Evolutionary conservation across 345 rosid genomes (phyloP).

Genomic region (Aquilaria sinensis): DNA sequence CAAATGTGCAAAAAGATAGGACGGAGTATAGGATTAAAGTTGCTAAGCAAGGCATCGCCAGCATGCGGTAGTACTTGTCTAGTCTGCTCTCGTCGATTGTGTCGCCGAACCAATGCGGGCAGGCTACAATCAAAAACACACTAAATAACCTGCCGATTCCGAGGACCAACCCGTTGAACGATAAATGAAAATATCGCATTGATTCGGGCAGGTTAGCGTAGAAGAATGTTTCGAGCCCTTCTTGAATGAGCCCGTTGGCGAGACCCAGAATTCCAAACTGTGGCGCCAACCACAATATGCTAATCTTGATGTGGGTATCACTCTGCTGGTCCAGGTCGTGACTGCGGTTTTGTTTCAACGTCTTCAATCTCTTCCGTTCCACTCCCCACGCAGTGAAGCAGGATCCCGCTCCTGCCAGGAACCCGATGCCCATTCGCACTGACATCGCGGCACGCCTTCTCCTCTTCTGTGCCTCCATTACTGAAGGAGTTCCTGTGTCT

Average conservation of each 20-base stretch:
- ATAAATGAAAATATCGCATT: background rate
- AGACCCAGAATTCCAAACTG: background rate
- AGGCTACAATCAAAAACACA: background rate
- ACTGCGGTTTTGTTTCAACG: too few species aligned
- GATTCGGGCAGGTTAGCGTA: background rate
- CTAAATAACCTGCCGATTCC: background rate
- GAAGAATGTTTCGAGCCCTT: background rate
- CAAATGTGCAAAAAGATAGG: too few species aligned
- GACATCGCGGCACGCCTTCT: background rate
- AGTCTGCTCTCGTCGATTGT: background rate
- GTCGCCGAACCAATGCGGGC: background rate
- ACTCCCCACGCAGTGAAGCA: background rate
- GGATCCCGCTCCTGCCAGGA: background rate
- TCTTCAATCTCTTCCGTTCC: background rate
- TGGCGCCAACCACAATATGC: conserved; percentile 1
- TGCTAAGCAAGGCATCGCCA: background rate
- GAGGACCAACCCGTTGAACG: background rate
- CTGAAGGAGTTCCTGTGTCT: too few species aligned
- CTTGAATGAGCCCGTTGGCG: background rate
- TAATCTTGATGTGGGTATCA: background rate
- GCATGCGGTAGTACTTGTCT: background rate
- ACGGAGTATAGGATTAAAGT: too few species aligned
- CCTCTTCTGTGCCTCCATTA: too few species aligned
- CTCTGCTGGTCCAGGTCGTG: background rate
- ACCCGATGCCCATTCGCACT: background rate